Conservation (phyloP, 768 basidiomycete genomes). For the Amanita muscaria region DNA sequence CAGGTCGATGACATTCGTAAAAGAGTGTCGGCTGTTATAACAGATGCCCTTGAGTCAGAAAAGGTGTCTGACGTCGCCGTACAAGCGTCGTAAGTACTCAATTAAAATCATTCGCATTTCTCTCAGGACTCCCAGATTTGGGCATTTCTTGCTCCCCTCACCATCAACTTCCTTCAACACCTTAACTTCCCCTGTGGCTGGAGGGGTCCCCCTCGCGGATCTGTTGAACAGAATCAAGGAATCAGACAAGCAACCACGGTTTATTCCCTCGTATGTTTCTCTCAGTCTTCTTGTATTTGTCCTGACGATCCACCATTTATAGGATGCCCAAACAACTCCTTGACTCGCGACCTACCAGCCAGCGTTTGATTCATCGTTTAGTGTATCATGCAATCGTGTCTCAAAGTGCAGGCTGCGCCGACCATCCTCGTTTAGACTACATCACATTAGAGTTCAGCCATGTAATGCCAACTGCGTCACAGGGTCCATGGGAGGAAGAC, state of each 20-base stretch:
- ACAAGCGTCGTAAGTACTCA: constrained; percentile 6
- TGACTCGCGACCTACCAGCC: constrained; percentile 10
- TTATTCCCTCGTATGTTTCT: constrained; percentile 47
- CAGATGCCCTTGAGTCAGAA: constrained; percentile 10
- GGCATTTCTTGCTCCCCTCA: constrained; percentile 48
- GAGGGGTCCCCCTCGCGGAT: constrained; percentile 29
- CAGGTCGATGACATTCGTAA: constrained; percentile 2
- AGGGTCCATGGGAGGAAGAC: neutral
- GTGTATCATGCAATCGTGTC: neutral
- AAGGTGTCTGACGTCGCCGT: neutral
- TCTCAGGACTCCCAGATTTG: constrained; percentile 33
- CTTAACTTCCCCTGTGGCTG: constrained; percentile 41
- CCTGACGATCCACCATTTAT: neutral
- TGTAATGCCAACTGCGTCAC: neutral
- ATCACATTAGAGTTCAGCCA: constrained; percentile 4
- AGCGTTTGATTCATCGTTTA: constrained; percentile 6
- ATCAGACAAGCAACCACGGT: constrained; percentile 23
- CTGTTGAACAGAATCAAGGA: constrained; percentile 37
- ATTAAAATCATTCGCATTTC: neutral
- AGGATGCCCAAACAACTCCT: constrained; percentile 15
- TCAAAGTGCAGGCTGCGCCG: neutral
- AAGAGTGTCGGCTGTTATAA: neutral
- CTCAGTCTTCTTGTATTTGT: too few relatives aligned
- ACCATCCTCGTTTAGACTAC: neutral
- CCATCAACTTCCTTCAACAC: constrained; percentile 23